Base-by-base conservation (phyloP, 805 yeast species). In the Candida easanensis region DNA sequence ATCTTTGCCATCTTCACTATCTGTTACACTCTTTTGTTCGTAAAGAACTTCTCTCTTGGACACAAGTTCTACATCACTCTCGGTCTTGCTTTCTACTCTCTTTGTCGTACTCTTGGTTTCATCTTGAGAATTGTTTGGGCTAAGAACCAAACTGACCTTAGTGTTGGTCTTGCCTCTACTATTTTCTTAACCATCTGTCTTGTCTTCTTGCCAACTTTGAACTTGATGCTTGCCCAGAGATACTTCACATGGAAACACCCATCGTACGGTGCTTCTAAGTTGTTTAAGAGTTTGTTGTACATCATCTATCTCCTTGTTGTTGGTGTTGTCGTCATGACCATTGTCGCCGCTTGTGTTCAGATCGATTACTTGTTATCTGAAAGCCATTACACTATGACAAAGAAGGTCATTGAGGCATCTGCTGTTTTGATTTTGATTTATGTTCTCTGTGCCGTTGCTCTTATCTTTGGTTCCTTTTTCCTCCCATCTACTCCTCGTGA, bases 201-300 rank as follows among this genome's bases (percentile, higher is more conserved):
- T 15, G 75, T 80, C 19, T 60, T 79, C 34, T 57, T 84, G 39
- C 76, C 79, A 36, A 71, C 84, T 5, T 67, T 80, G 55, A 81
- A 80, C 56, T 69, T 82, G 62, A 73, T 82, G 21, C 63, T 84
- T 44, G 87, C 87, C 9, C 89, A 83, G 62, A 74, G 90, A 60
- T 65, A 82, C 22, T 82, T 82, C 65, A 81, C 87, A 11, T 84
- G 89, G 88, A 70, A 82, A 62, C 90, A 84, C 61, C 90, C 91
- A 11, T 77, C 76, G 33, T 76, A 78, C 15, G 90, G 89, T 30
- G 66, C 76, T 20, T 63, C 73, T 36, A 67, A 61, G 49, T 42
- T 69, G 19, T 78, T 84, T 52, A 74, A 76, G 72, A 38, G 45
- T 32, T 36, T 65, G 20, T 76, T 83, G 82, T 58, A 71, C 39